These are phyloP conservation scores for Pseudopyrenochaeta lycopersici DNA, from an alignment of 2,329 filamentous ascomycete species.

Conservation along the genomic window DNA sequence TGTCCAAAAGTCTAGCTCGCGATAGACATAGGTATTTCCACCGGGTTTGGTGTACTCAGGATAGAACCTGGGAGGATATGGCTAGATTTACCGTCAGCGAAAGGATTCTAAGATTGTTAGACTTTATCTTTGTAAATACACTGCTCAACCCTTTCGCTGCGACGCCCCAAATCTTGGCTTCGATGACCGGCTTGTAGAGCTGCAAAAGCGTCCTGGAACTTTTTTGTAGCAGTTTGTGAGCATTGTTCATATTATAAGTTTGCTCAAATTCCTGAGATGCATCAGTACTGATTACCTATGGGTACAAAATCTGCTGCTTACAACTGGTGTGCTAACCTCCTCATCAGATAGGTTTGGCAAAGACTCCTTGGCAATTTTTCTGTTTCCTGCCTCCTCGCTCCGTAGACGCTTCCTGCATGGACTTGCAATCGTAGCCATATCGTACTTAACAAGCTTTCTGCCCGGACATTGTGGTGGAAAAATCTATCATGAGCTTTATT, in stretches of 20 bases:
- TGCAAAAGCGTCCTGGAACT: not conserved
- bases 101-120: too few relatives aligned
- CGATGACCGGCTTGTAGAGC: slow-evolving; percentile 24
- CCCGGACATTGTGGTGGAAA: too few relatives aligned
- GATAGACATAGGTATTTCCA: slow-evolving; percentile 51
- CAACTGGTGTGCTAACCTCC: not conserved
- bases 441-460: not conserved
- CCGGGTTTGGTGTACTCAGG: slow-evolving; percentile 53
- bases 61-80: slow-evolving; percentile 28
- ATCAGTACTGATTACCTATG: not conserved
- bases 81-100: not conserved
- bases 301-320: not conserved
- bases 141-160: slow-evolving; percentile 13
- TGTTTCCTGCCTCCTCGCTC: not conserved
- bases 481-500: too few relatives aligned
- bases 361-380: not conserved
- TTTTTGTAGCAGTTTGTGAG: not conserved
- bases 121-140: too few relatives aligned
- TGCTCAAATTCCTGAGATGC: not conserved
- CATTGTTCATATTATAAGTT: not conserved
- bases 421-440: too few relatives aligned
- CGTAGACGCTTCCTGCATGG: not conserved
- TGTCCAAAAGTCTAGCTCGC: slow-evolving; percentile 55
- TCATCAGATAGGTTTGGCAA: not conserved
- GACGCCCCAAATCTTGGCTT: slow-evolving; percentile 31